Percentiles rank a stretch among this genome's conserved stretches.
Conservation (phyloP, 1,284 basidiomycete genomes). For the Malassezia slooffiae region DNA sequence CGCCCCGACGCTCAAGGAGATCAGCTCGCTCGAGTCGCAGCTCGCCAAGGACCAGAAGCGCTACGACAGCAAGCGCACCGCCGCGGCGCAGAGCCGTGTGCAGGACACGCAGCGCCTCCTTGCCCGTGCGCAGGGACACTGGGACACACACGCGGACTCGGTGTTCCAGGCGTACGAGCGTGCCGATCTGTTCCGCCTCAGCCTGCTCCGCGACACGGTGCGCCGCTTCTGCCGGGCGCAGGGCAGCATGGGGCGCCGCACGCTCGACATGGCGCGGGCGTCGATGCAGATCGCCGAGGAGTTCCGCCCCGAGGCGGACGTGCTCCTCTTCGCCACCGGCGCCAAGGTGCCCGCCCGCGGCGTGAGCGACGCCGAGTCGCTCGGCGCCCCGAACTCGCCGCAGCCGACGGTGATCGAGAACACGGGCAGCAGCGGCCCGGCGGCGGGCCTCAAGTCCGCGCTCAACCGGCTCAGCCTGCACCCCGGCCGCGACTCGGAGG, state of each 20-base stretch:
- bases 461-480: slow-evolving; percentile 24
- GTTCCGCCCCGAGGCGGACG: slow-evolving; percentile 34
- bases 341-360: too few species aligned
- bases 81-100: slow-evolving; percentile 25
- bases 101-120: slow-evolving; percentile 30
- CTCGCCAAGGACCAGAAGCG: slow-evolving; percentile 40
- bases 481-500: too few species aligned
- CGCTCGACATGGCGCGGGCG: slow-evolving; percentile 33
- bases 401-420: too few species aligned
- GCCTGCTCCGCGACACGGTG: slow-evolving; percentile 34
- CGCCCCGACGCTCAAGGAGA: slow-evolving; percentile 28
- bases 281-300: slow-evolving; percentile 31
- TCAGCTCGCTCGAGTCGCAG: slow-evolving; percentile 37
- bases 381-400: slow-evolving; percentile 12
- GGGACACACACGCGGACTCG: slow-evolving; percentile 32
- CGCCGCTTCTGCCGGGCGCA: slow-evolving; percentile 35
- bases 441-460: slow-evolving; percentile 22
- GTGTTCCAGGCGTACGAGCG: slow-evolving; percentile 36
- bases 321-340: slow-evolving; percentile 24
- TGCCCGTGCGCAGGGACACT: slow-evolving; percentile 24
- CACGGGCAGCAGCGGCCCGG: slow-evolving; percentile 5
- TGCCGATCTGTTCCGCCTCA: slow-evolving; percentile 34
- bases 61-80: slow-evolving; percentile 32
- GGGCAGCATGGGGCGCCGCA: slow-evolving; percentile 30
- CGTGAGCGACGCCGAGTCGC: slow-evolving; percentile 13